phyloP scores from a whole-genome alignment of 352 stramenopile species.

The Heterotrichella gracilis region DNA sequence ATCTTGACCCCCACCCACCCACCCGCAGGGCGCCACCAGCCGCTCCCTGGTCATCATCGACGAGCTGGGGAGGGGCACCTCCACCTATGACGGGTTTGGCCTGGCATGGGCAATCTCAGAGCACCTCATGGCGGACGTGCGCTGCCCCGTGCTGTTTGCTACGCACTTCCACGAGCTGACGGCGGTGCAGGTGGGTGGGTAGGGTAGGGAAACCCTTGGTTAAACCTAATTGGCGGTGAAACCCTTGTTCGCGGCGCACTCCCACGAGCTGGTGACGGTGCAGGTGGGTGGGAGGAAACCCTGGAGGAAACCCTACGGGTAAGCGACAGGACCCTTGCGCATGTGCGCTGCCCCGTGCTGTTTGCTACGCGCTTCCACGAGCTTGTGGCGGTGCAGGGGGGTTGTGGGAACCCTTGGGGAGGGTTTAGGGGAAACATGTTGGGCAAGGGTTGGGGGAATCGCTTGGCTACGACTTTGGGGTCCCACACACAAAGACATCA shows the following conservation, averaged over 20 bases:
- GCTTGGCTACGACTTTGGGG: too few relatives aligned
- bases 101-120: constrained; percentile 87
- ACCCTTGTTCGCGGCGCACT: constrained; percentile 98
- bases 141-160: constrained; percentile 58
- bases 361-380: constrained; percentile 86
- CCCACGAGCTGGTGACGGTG: constrained; percentile 87
- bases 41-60: constrained; percentile 91
- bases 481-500: too few relatives aligned
- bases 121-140: constrained; percentile 51
- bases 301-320: too few relatives aligned
- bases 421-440: too few relatives aligned
- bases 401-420: too few relatives aligned
- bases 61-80: constrained; percentile 83
- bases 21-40: constrained; percentile 49
- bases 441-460: too few relatives aligned
- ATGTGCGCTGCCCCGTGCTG: constrained; percentile 43
- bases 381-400: constrained; percentile 19
- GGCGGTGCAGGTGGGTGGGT: constrained; percentile 40
- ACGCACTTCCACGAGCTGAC: constrained; percentile 99
- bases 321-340: too few relatives aligned
- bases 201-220: too few relatives aligned
- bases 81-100: constrained; percentile 36
- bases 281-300: too few relatives aligned
- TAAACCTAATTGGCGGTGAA: too few relatives aligned
- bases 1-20: too few relatives aligned